These are phyloP conservation scores for Volvariella surrecta DNA, from an alignment of 1,284 basidiomycete species.

Conservation along the genomic window DNA sequence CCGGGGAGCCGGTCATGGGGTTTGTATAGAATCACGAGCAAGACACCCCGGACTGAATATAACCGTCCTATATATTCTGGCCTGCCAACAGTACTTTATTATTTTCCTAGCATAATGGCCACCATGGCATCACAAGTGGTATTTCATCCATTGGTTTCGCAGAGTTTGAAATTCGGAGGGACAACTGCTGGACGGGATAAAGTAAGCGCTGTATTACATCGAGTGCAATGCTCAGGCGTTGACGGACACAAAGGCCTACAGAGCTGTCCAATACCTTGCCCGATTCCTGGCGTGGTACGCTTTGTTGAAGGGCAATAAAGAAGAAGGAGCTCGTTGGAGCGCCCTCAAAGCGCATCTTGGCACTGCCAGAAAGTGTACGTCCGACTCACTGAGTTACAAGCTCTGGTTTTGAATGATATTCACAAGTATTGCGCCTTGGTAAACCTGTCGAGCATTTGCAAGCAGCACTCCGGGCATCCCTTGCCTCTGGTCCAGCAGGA, in stretches of 20 bases:
- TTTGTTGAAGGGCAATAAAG: conserved; percentile 52
- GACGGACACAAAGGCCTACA: conserved; percentile 56
- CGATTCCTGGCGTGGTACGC: conserved; percentile 87
- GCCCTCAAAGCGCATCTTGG: conserved; percentile 77
- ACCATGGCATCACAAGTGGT: conserved; percentile 67
- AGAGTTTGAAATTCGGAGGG: conserved; percentile 67
- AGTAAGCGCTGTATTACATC: conserved; percentile 29
- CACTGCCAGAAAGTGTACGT: conserved; percentile 71
- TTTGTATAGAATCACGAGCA: conserved; percentile 15
- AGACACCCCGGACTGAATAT: neutral
- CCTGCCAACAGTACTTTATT: neutral
- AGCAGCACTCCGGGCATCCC: conserved; percentile 76
- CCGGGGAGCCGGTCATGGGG: conserved; percentile 2
- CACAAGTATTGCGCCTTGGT: conserved; percentile 84
- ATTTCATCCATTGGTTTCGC: conserved; percentile 75
- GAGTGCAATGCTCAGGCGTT: conserved; percentile 1
- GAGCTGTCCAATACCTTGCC: conserved; percentile 87
- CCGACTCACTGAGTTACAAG: neutral
- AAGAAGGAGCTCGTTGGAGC: conserved; percentile 65
- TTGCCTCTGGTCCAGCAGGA: conserved; percentile 47
- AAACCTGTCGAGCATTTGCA: conserved; percentile 96
- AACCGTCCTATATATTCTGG: conserved; percentile 5
- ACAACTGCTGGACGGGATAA: conserved; percentile 90
- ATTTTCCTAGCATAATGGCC: conserved; percentile 36
- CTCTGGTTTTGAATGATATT: conserved; percentile 1